phyloP scores from a whole-genome alignment of 768 basidiomycete species.

The Hypsizygus marmoreus region DNA sequence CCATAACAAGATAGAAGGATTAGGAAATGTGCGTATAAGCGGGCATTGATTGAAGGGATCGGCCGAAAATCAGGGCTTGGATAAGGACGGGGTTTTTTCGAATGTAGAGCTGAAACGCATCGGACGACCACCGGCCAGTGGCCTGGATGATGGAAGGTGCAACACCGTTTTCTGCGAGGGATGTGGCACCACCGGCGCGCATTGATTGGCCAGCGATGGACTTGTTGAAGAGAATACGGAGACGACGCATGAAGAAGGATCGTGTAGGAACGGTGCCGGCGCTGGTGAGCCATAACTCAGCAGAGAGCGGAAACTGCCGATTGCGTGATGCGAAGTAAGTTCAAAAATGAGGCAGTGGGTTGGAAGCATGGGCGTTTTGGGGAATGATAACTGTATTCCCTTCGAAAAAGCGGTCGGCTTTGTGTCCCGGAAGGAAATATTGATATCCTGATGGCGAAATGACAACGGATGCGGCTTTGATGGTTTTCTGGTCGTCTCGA shows the following conservation, averaged over 20 bases:
- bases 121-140: conserved; percentile 35
- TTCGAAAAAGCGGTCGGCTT: conserved; percentile 22
- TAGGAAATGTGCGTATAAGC: no score
- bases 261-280: conserved; percentile 14
- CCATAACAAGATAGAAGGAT: no score
- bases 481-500: conserved; percentile 4
- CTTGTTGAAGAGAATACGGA: conserved; percentile 5
- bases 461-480: not conserved
- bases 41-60: no score
- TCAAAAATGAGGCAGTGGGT: not conserved
- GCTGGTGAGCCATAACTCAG: conserved; percentile 15
- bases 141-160: conserved; percentile 31
- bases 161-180: conserved; percentile 27
- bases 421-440: conserved; percentile 18
- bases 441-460: not conserved
- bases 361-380: not conserved
- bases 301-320: not conserved
- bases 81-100: conserved; percentile 22
- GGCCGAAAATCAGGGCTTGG: conserved; percentile 5
- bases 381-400: conserved; percentile 18
- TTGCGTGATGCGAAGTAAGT: conserved; percentile 2
- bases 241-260: conserved; percentile 17
- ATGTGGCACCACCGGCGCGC: conserved; percentile 38
- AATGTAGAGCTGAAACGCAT: conserved; percentile 25
- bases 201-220: conserved; percentile 38